Conservation (phyloP, 768 basidiomycete genomes). For the Naganishia vaughanmartiniae region DNA sequence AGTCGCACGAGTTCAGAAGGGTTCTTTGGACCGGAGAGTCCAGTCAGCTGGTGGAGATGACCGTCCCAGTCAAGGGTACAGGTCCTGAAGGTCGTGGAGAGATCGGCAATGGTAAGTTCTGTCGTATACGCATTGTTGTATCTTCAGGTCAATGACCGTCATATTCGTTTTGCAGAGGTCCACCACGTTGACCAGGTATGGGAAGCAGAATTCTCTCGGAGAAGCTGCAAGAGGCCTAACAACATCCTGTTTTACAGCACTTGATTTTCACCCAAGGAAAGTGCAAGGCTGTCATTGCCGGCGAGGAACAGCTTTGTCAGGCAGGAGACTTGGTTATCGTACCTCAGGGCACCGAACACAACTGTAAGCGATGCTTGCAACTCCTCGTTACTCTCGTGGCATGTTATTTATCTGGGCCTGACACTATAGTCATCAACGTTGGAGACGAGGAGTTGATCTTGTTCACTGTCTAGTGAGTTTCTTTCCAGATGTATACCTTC, state of each 20-base stretch:
- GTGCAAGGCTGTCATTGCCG: conserved; percentile 52
- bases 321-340: conserved; percentile 54
- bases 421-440: conserved; percentile 41
- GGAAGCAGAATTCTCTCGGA: background rate
- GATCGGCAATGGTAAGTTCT: conserved; percentile 52
- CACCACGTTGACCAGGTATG: conserved; percentile 49
- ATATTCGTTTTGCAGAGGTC: conserved; percentile 35
- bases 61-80: conserved; percentile 45
- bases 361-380: conserved; percentile 30
- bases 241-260: conserved; percentile 35
- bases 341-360: conserved; percentile 53
- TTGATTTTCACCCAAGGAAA: conserved; percentile 52
- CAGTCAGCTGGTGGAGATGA: conserved; percentile 54
- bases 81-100: conserved; percentile 44
- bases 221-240: background rate
- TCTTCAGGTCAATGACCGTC: background rate
- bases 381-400: too few relatives aligned
- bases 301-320: conserved; percentile 53
- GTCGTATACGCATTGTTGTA: background rate
- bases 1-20: conserved; percentile 50
- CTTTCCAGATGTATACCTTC: background rate
- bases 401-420: background rate
- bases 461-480: conserved; percentile 50
- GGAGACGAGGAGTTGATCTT: conserved; percentile 51
- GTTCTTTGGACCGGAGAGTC: conserved; percentile 52